Evolutionary conservation across 129 eudicot species (phyloP).

Genomic region (Helichrysum umbraculigerum): DNA sequence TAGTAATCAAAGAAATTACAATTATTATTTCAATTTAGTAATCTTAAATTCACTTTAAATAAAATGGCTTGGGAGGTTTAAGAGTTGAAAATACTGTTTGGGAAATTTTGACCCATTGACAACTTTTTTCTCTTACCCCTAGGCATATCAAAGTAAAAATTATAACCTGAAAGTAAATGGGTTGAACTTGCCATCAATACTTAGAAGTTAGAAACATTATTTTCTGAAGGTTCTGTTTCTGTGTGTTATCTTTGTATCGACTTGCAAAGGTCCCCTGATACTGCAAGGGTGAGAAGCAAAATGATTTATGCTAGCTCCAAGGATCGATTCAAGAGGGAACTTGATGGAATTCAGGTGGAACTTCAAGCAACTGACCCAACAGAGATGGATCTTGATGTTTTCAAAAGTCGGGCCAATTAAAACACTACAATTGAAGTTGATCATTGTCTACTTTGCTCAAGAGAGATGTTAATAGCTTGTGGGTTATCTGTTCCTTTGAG

Average conservation of each 20-base stretch:
- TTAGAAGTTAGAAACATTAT: neutral
- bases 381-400: slow-evolving; percentile 60
- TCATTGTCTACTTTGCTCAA: slow-evolving; percentile 10
- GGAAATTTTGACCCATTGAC: too few species aligned
- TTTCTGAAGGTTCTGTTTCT: neutral
- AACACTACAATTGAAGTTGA: neutral
- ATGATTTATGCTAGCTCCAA: slow-evolving; percentile 53
- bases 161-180: too few species aligned
- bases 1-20: too few species aligned
- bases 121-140: too few species aligned
- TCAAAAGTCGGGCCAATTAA: slow-evolving; percentile 51
- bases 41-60: too few species aligned
- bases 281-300: slow-evolving; percentile 40
- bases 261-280: slow-evolving; percentile 46
- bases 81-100: too few species aligned
- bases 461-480: slow-evolving; percentile 37
- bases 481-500: slow-evolving; percentile 35
- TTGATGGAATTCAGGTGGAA: slow-evolving; percentile 62
- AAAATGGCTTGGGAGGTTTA: too few species aligned
- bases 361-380: slow-evolving; percentile 65
- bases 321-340: slow-evolving; percentile 67
- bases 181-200: neutral
- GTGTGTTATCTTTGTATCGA: slow-evolving; percentile 3
- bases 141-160: too few species aligned
- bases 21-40: too few species aligned